Evolutionary conservation across 2,329 filamentous ascomycete species (phyloP).

Genomic region (Colletotrichum caudatum): DNA sequence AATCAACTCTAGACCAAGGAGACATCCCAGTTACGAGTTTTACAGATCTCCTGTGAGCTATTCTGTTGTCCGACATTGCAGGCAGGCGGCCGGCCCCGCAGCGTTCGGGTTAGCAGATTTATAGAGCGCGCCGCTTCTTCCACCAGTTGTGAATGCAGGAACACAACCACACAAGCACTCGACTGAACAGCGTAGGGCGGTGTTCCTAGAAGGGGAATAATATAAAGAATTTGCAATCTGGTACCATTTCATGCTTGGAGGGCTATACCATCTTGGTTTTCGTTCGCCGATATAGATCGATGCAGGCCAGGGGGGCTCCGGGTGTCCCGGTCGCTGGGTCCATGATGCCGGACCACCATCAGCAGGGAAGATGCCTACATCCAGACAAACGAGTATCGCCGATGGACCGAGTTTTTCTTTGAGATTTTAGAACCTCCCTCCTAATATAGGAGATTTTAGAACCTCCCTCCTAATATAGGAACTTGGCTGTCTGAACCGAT

Average conservation of each 20-base stretch:
- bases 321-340: neutral
- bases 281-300: neutral
- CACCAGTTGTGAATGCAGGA: too few relatives aligned
- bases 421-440: too few relatives aligned
- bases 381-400: neutral
- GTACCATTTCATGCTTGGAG: neutral
- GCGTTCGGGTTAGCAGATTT: neutral
- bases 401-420: neutral
- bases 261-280: neutral
- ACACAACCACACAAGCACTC: too few relatives aligned
- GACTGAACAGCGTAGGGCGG: too few relatives aligned
- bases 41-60: neutral
- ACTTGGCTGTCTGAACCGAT: too few relatives aligned
- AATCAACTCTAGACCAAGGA: neutral
- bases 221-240: neutral
- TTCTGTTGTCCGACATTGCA: neutral
- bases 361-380: too few relatives aligned
- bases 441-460: too few relatives aligned
- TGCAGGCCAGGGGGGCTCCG: constrained; percentile 1
- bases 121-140: too few relatives aligned
- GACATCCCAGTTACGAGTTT: neutral
- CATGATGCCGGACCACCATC: too few relatives aligned
- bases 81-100: too few relatives aligned
- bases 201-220: too few relatives aligned
- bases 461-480: too few relatives aligned